Evolutionary conservation across 345 rosid species (phyloP), one percentile per base, ranked within the genome.

Genomic region (Carallia brachiata): DNA sequence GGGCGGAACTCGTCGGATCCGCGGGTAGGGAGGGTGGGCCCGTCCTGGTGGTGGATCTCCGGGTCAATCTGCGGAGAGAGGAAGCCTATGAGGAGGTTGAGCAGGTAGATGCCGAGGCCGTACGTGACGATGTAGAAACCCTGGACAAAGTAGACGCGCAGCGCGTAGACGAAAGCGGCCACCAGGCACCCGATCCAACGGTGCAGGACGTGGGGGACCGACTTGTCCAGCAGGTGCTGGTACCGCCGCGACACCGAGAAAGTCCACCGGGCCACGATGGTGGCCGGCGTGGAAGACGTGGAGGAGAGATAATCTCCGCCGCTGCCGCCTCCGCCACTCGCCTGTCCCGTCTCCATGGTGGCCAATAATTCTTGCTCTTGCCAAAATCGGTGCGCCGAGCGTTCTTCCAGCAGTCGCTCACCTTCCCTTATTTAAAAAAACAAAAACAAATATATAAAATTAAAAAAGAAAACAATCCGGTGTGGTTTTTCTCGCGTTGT

Each of bases 11-110:
- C 98, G 44, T 93, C 98, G 69, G 98, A 89, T 82, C 87, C 77
- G 6, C 90, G 92, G 57, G 93, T 90, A n/a, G 98, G 98, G 32
- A 93, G 87, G 10, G 81, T 27, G 6, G 96, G 95, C 0, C 87
- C 93, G 17, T 83, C 88, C 16, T 74, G 60, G 34, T 30, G 15
- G 6, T 56, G 75, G 52, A 79, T 73, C 82, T 90, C 97, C 5
- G 96, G 99, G 73, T 95, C 99, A 47, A 90, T 89, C 76, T 88
- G 97, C 61, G 99, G 99, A 48, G 99, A 91, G 15, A 95, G 83
- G 69, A 95, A 95, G 5, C 90, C 97, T 47, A 95, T 90, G 73
- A 94, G 82, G 65, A 91, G 90, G 63, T 88, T 94, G 37, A 94
- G 80, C 84, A 91, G 72, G 82, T 91, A 94, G 83, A 94, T 91